Evolutionary conservation across 306 rosid species (phyloP), one percentile per base, ranked within the genome.

Genomic region (Lathyrus tuberosus): DNA sequence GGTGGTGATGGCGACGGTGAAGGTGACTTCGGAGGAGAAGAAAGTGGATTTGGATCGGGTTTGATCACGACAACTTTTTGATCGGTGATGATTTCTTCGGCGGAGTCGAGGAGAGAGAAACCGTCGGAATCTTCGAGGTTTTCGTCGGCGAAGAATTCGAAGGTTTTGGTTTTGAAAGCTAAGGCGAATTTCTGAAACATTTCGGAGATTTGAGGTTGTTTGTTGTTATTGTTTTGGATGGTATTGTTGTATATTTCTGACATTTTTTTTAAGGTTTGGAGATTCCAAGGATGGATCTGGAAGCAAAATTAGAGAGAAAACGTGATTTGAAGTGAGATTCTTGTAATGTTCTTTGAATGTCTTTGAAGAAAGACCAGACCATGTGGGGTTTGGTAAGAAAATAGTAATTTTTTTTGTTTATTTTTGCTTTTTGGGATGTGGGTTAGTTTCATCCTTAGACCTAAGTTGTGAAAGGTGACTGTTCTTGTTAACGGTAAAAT

Each of bases 61-160:
- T 91, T 94, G 75, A 94, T 91, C 42, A 91, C 97, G 40, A 94
- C 97, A 22, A 94, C 99, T 66, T 94, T 94, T 80, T 94, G 96
- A 78, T 91, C 88, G 46, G 99, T 78, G 73, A 94, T 94, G 72
- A 94, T 78, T 72, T 88, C 97, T 72, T 94, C 99, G 6, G 96
- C 69, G 8, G 99, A 94, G 85, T 94, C 97, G 46, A 94, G 83
- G 41, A 94, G 91, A 8, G 96, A 79, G 76, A 84, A 86, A 1
- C 92, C 91, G 4, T 91, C 96, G 33, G 85, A 76, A 53, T 90
- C 97, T 2, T 86, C 88, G 1, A 86, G 79, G 74, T 67, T 69
- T 43, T 80, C 84, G 1, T 94, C 97, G 22, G 96, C 83, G 74
- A 94, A 94, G 86, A 94, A 91, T 18, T 94, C 99, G 76, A 83